Evolutionary conservation across 2,329 filamentous ascomycete species (phyloP), one percentile per base, ranked within the genome.

Genomic region (Emydomyces testavorans): DNA sequence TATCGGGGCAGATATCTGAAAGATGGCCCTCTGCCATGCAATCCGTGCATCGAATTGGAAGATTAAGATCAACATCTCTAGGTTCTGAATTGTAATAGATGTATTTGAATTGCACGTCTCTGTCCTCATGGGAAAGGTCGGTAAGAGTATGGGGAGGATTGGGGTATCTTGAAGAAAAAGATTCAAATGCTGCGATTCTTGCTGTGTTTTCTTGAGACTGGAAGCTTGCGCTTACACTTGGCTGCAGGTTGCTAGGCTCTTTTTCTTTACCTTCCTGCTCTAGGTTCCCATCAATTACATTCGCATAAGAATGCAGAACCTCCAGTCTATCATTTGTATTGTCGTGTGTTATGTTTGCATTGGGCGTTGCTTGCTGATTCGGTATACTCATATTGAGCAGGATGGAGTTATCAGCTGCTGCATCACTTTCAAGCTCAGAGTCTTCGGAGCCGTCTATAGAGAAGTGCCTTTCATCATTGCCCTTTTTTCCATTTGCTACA

Each of bases 1-100:
- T 67, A 28, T 58, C 57, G 3, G 69, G 68, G 54, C 71, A 73
- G 28, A 64, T 57, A 23, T 65, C 61, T 16, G 62, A 58, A 50
- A 69, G 56, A 52, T 73, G 71, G 3, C 69, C 70, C 50, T 64
- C 58, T 20, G 59, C 54, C 47, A 68, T 58, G 52, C 69, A 71
- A 46, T 66, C 61, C 15, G 62, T 62, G 50, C 71, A 73, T 18
- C 62, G 57, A 20, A 70, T 58, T 5, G 69, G 66, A 8, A 65
- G 55, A 37, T 60, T 62, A 20, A 70, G 61, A 53, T 71, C 64
- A 37, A 70, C 58, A 18, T 64, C 58, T 42, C 65, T 58, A 20
- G 63, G 58, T 18, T 62, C 54, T 15, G 59, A 57, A 50, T 67
- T 60, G 52, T 65, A 71, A 41, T 66, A 68, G 16, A 67, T 56